Evolutionary conservation across 2,329 filamentous ascomycete species (phyloP).

Genomic region (Ascochyta lentis): DNA sequence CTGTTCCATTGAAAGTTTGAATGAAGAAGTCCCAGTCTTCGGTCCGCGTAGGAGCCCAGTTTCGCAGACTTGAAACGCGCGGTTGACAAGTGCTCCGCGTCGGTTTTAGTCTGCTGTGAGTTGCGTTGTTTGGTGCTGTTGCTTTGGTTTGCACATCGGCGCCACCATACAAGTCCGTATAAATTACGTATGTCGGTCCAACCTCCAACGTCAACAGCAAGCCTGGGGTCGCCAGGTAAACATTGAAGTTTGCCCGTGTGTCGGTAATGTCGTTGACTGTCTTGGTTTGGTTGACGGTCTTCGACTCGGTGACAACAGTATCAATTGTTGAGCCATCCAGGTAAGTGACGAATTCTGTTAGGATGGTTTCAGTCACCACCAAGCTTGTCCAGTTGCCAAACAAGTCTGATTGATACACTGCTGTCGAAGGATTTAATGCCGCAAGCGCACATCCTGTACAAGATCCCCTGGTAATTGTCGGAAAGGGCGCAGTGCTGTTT

Average conservation of each 20-base stretch:
- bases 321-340: constrained; percentile 33
- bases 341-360: constrained; percentile 36
- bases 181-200: constrained; percentile 43
- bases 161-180: constrained; percentile 36
- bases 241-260: constrained; percentile 31
- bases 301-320: constrained; percentile 30
- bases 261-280: constrained; percentile 31
- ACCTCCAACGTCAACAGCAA: constrained; percentile 24
- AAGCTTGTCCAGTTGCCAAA: constrained; percentile 28
- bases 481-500: constrained; percentile 4
- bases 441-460: constrained; percentile 44
- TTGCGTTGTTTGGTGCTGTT: constrained; percentile 7
- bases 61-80: constrained; percentile 15
- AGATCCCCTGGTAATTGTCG: constrained; percentile 1
- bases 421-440: constrained; percentile 32
- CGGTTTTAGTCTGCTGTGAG: background rate
- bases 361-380: constrained; percentile 36
- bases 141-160: constrained; percentile 16
- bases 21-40: constrained; percentile 39
- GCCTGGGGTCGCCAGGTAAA: constrained; percentile 26
- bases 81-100: constrained; percentile 19
- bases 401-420: background rate
- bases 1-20: constrained; percentile 22
- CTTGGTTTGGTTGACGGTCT: constrained; percentile 38
- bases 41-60: constrained; percentile 28